phyloP scores from a whole-genome alignment of 2,329 filamentous ascomycete species.

The Apiospora pterosperma region DNA sequence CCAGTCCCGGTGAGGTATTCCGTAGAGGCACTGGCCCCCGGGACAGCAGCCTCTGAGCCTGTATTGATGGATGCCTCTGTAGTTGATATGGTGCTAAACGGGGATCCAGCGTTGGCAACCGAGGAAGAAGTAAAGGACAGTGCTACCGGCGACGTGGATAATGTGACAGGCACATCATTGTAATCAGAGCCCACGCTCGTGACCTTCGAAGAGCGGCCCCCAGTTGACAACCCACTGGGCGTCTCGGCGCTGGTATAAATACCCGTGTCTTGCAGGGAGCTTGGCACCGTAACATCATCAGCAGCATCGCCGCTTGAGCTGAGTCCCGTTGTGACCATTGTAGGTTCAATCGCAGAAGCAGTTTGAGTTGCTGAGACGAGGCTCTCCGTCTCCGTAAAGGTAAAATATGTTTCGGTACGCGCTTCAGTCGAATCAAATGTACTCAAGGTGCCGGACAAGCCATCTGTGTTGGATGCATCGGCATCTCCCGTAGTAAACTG shows the following conservation, averaged over 20 bases:
- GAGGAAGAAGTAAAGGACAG: background rate
- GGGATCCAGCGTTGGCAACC: background rate
- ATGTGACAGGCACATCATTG: background rate
- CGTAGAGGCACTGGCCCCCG: background rate
- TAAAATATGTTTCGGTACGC: background rate
- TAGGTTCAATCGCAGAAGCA: background rate
- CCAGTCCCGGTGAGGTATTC: background rate
- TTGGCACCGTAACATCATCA: background rate
- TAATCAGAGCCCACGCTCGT: background rate
- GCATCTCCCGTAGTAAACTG: background rate
- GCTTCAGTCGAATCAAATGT: background rate
- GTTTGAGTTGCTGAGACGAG: background rate
- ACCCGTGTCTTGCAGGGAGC: background rate
- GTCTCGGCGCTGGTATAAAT: background rate
- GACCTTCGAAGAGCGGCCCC: background rate
- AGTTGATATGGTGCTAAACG: background rate
- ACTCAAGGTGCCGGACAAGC: background rate
- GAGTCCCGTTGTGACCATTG: background rate
- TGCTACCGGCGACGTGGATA: background rate
- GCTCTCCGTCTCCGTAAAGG: background rate
- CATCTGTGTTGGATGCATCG: background rate
- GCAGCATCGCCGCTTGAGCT: background rate
- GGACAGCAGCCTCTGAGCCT: background rate
- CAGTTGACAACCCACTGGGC: background rate
- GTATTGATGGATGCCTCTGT: background rate